Percentiles rank a stretch among this genome's conserved stretches.
Conservation (phyloP, 306 rosid genomes). For the Purshia tridentata region DNA sequence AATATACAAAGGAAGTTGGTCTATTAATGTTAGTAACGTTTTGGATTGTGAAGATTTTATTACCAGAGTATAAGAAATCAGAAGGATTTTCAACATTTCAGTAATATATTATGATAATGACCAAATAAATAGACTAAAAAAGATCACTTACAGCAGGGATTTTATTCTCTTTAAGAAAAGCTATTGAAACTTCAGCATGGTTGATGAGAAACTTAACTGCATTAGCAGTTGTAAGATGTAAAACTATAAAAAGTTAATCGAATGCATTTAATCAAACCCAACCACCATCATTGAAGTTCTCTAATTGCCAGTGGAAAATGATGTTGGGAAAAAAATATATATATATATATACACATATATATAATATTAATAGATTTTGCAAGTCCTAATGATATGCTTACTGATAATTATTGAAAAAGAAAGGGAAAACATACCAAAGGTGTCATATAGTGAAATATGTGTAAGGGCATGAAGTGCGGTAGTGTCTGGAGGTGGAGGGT, state of each 20-base stretch:
- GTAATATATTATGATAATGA: conserved; percentile 1
- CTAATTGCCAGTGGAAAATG: too few relatives aligned
- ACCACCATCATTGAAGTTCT: too few relatives aligned
- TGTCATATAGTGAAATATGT: too few relatives aligned
- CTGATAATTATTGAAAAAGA: too few relatives aligned
- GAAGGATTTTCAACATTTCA: neutral
- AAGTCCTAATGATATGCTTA: too few relatives aligned
- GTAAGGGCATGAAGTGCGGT: too few relatives aligned
- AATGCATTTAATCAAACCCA: neutral
- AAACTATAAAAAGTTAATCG: conserved; percentile 23
- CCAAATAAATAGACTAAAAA: conserved; percentile 1
- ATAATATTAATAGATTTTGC: too few relatives aligned
- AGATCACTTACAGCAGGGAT: conserved; percentile 70
- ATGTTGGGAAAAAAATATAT: too few relatives aligned
- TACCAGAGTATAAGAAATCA: neutral
- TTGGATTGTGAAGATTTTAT: neutral
- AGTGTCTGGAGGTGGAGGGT: too few relatives aligned
- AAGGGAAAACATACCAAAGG: too few relatives aligned
- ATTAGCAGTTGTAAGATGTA: conserved; percentile 66
- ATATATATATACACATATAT: too few relatives aligned
- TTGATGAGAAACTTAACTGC: conserved; percentile 88
- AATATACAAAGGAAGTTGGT: neutral
- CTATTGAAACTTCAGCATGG: conserved; percentile 87
- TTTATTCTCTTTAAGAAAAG: conserved; percentile 82
- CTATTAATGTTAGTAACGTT: neutral